Base-by-base conservation (phyloP, 768 basidiomycete species). In the Strobilomyces echinocephalus region DNA sequence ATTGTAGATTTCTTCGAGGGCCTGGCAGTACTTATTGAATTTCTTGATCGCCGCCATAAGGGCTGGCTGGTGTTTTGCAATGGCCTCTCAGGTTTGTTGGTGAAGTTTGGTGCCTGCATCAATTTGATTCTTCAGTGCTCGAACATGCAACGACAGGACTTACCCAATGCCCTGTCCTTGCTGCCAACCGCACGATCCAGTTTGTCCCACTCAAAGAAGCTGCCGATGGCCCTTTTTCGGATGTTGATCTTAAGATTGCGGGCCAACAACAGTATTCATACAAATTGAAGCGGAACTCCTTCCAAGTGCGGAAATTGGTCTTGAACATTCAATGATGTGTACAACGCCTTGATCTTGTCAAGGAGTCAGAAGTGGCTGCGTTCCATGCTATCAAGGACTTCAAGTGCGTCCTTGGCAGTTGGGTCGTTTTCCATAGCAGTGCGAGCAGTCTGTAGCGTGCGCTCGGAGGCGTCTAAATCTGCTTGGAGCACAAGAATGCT, bases 401-500 rank as follows among this genome's bases (percentile, higher is more conserved):
- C 69, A 60, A 8, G 24, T 5, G 53, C 20, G 1, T 35, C 26
- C n/a, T 8, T 18, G 8, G 12, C 40, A 15, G 9, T 24, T 3
- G 16, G 12, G 46, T 24, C 48, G 14, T 54, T 56, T 0, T 46
- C 20, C 4, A 72, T 51, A 0, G 52, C 42, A 0, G 20, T n/a
- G 16, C 42, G 47, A 2, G 59, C 57, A 9, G 43, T 42, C 16
- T 59, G 28, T 8, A 72, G 62, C 1, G 63, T 52, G 1, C 47
- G 55, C 15, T 72, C 65, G 0, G 69, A 49, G 16, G 31, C 42
- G 5, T 71, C 63, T 8, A 72, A 34, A 14, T 68, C 51, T 0
- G 64, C 62, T 49, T 73, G 71, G 2, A 75, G 14, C 5, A 10
- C 10, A 5, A 53, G 18, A 0, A 59, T 40, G 2, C 18, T 31